Evolutionary conservation across 257 asterid species (phyloP).

Genomic region (Cinchona pubescens): DNA sequence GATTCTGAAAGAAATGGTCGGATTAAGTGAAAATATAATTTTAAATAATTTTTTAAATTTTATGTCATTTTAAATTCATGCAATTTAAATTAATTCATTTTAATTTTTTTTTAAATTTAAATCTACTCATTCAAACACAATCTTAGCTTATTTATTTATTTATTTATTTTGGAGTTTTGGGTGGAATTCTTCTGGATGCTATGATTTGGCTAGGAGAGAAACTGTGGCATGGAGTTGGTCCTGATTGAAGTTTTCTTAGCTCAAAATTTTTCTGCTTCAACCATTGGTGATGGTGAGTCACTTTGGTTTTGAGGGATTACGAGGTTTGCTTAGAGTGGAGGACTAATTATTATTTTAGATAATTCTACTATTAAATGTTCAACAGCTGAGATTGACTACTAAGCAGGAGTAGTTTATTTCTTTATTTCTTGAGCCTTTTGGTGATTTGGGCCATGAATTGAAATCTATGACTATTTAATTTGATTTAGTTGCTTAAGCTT

Average conservation of each 20-base stretch:
- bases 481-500: background rate
- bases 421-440: background rate
- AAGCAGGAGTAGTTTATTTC: too few relatives aligned
- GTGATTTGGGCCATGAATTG: background rate
- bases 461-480: background rate
- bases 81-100: too few relatives aligned
- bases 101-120: too few relatives aligned
- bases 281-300: background rate
- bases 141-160: too few relatives aligned
- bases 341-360: background rate
- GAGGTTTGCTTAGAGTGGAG: background rate
- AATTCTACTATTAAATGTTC: background rate
- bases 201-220: too few relatives aligned
- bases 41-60: too few relatives aligned
- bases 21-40: too few relatives aligned
- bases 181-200: too few relatives aligned
- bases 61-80: too few relatives aligned
- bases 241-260: background rate
- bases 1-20: too few relatives aligned
- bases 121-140: too few relatives aligned
- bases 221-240: background rate
- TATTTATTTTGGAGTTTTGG: too few relatives aligned
- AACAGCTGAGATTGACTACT: background rate
- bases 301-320: background rate
- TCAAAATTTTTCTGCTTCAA: background rate